Base-by-base conservation (phyloP, 2,329 filamentous ascomycete species). In the Talaromyces albobiverticillius region DNA sequence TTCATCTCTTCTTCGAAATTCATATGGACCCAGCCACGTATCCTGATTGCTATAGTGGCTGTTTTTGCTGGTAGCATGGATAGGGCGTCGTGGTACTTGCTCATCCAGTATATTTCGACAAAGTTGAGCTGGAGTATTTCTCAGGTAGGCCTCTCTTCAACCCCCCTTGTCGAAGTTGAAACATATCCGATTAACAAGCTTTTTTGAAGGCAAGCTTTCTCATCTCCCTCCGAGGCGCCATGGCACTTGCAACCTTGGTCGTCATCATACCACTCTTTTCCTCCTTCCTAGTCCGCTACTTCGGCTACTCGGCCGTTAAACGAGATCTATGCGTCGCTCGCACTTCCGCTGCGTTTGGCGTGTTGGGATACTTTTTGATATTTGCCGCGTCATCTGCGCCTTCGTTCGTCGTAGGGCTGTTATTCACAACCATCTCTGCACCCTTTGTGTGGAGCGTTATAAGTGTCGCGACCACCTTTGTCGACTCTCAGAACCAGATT, bases 91-190 rank as follows among this genome's bases (percentile, higher is more conserved):
- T 60, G 58, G 2, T 58, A 46, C 23, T 46, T 69, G 13, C 54
- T 69, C 18, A 36, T 69, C 11, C 67, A 68, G 55, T 68, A 66
- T 50, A 60, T 60, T 1, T 67, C 66, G 11, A 63, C 63, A 46
- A 63, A 62, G 18, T 68, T 66, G 40, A 22, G 62, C 18, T 69
- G 67, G 67, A 66, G 57, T 34, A 60, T 68, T 42, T 56, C 60
- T 31, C 49, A 59, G 36, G 65, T 67, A 62, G 36, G 42, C 18
- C 13, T 18, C 7, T 23, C 25, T n/a, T 7, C 25, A n/a, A 14
- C 13, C 3, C n/a, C 13, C 13, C 8, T 13, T 42, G 22, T n/a
- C n/a, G n/a, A n/a, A n/a, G n/a, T n/a, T n/a, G n/a, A n/a, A n/a
- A n/a, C n/a, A n/a, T n/a, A n/a, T n/a, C n/a, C n/a, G n/a, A n/a